Conservation (phyloP, 441 rosid species). For the Pelargonium myrrhifolium region DNA sequence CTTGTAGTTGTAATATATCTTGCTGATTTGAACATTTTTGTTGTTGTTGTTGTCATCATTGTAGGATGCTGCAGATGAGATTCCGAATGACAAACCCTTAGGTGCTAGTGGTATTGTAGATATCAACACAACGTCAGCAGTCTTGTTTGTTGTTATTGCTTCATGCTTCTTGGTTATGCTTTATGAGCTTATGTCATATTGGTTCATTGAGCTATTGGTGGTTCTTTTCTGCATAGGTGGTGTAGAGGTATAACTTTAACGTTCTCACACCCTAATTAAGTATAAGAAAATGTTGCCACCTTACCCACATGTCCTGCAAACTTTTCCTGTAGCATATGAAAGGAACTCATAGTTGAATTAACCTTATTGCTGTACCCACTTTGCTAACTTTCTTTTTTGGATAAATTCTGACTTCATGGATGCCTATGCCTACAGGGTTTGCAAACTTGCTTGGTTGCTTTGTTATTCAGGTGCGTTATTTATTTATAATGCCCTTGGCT, state of each 20-base stretch:
- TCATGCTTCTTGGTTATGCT: constrained; percentile 62
- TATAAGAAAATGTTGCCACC: background rate
- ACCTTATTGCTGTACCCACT: background rate
- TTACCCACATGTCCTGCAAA: too few relatives aligned
- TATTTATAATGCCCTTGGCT: background rate
- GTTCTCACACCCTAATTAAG: background rate
- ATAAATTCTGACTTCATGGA: constrained; percentile 21
- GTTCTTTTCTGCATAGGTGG: constrained; percentile 63
- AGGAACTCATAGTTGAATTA: background rate
- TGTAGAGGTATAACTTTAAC: constrained; percentile 40
- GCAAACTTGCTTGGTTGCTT: constrained; percentile 93
- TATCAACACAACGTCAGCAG: constrained; percentile 43
- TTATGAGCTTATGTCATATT: constrained; percentile 53
- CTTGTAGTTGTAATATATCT: background rate
- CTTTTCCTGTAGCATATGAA: background rate
- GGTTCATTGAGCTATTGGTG: constrained; percentile 61
- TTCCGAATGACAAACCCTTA: constrained; percentile 35
- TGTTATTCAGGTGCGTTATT: constrained; percentile 59
- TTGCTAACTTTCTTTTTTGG: constrained; percentile 1
- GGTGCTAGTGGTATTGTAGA: constrained; percentile 57
- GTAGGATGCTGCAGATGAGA: constrained; percentile 76
- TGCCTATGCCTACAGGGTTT: constrained; percentile 53
- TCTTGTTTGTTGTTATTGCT: constrained; percentile 53
- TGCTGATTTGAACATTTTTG: constrained; percentile 10
- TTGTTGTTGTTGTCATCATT: constrained; percentile 15